Evolutionary conservation across 495 filamentous ascomycete species (phyloP), one percentile per base, ranked within the genome.

Genomic region (Emericellopsis terricola): DNA sequence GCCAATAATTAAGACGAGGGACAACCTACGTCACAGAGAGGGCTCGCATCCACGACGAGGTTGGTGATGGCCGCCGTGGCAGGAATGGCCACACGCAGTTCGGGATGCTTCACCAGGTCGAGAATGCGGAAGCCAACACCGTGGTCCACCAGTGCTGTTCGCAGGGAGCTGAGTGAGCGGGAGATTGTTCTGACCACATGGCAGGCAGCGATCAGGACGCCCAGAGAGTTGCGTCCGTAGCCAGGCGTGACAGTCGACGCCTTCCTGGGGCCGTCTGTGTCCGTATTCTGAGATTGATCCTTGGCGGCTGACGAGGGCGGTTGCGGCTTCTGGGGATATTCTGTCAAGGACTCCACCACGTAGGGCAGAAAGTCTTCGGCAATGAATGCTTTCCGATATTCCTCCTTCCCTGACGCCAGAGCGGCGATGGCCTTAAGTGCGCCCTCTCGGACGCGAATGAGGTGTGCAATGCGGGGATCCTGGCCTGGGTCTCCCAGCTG

Each of bases 141-240:
- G 28, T 79, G 70, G 55, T 97, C 89, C 38, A 92, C 81, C 6
- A 97, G 56, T 34, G 73, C 77, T 6, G 91, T 96, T 31, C 89
- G 57, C 10, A 97, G 55, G 15, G 83, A 75, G 47, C 71, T 81
- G 6, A 92, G 76, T 0, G 81, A 89, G 14, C 89, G 73, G 3
- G 81, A 81, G 14, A 96, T 59, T 44, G 78, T 74, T 29, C 80
- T 64, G 27, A 79, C 64, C 15, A 76, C 71, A 45, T 76, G 74
- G 44, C 86, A 94, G 9, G 91, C 91, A 17, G 87, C 82, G 18
- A 93, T 62, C 13, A 94, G 59, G 15, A 93, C 86, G 8, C 67
- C 41, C 5, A 57, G 44, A 4, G 71, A 64, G 42, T 76, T 76
- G 18, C 30, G 37, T 0, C 52, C 54, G 19, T 57, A 57, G 15